Base-by-base conservation (phyloP, 495 filamentous ascomycete species). In the Hypoxylon rickii region DNA sequence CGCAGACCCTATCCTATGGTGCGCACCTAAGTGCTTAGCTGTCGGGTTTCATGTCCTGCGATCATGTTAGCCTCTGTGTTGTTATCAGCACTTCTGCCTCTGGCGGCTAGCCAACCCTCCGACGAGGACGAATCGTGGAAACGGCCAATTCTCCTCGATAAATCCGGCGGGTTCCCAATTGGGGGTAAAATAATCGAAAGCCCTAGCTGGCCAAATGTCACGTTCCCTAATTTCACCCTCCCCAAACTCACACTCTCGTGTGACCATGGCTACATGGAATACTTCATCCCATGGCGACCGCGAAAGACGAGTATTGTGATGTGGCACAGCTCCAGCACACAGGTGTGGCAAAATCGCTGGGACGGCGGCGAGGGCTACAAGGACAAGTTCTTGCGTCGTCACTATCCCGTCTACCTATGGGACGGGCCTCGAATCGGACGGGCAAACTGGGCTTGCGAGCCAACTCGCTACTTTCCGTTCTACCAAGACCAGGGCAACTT, bases 261-360 rank as follows among this genome's bases (percentile, higher is more conserved):
- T 56, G 76, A 79, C 22, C 75, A 78, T 55, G 77, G 77, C 13
- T 79, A 78, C 55, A 61, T 79, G 44, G 76, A 79, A 57, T 79
- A 79, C 59, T 79, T 79, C 58, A 68, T 72, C 31, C 76, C 76
- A 0, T 76, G 68, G 73, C 64, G 39, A 12, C 73, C 72, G 12
- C 71, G 75, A n/a, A 64, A 59, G 34, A 76, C 75, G 4, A 69
- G 65, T 38, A 58, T 79, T 15, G 70, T 78, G 20, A 73, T 79
- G 71, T 79, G 76, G 76, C 76, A 79, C 56, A 74, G 69, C 56
- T 74, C 75, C 0, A 71, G 61, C 58, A 76, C 74, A 3, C 76
- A 79, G 56, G 71, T 69, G 7, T 78, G 54, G 50, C 76, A 79
- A 45, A 79, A 79, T 51, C 71, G 73, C 2, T 79, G 71, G 72